Evolutionary conservation across 1,284 basidiomycete genomes (phyloP).

Genomic region (Inonotus hispidus): DNA sequence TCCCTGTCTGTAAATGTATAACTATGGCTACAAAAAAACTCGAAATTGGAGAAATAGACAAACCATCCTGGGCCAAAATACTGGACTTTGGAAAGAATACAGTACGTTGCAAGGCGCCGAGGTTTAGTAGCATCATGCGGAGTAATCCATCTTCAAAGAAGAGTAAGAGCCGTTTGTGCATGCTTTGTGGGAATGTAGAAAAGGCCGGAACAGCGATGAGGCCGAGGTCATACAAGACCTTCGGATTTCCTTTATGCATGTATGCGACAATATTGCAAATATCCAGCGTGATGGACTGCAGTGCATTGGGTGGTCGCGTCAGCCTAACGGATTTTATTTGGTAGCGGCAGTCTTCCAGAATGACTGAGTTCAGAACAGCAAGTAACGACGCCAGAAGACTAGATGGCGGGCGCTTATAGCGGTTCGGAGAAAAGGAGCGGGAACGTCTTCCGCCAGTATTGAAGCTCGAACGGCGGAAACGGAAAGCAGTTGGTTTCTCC

Average conservation of each 20-base stretch:
- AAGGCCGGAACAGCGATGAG: constrained; percentile 66
- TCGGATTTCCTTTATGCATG: constrained; percentile 45
- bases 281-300: constrained; percentile 59
- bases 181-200: constrained; percentile 50
- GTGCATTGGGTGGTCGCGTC: constrained; percentile 54
- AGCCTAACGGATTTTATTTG: constrained; percentile 49
- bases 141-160: constrained; percentile 61
- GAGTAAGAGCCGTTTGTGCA: constrained; percentile 51
- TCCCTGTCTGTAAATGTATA: constrained; percentile 15
- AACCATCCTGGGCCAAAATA: background rate
- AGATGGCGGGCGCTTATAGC: constrained; percentile 33
- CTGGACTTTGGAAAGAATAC: background rate
- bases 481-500: constrained; percentile 36
- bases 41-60: background rate
- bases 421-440: constrained; percentile 45
- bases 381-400: constrained; percentile 54
- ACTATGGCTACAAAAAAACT: background rate
- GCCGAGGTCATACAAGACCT: constrained; percentile 50
- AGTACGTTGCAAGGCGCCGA: constrained; percentile 17
- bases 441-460: constrained; percentile 36
- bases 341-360: constrained; percentile 66
- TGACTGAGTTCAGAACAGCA: constrained; percentile 53
- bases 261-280: constrained; percentile 56
- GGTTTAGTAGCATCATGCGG: constrained; percentile 35
- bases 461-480: constrained; percentile 38